Conservation (phyloP, 345 rosid genomes). For the Brassica napus region Da-Ae NC_063442.1:3691001-3691500, state of each 20-base stretch:
- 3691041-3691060: constrained; percentile 78
- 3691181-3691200: constrained; percentile 40
- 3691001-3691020: constrained; percentile 96
- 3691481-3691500: constrained; percentile 11
- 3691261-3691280: constrained; percentile 13
- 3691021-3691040: constrained; percentile 90
- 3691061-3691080: constrained; percentile 92
- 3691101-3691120: constrained; percentile 94
- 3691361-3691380: constrained; percentile 20
- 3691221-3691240: constrained; percentile 53
- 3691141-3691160: neutral
- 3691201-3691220: constrained; percentile 37
- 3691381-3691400: neutral
- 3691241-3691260: constrained; percentile 52
- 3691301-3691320: constrained; percentile 31
- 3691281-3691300: constrained; percentile 67
- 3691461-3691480: constrained; percentile 36
- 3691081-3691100: constrained; percentile 81
- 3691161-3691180: constrained; percentile 26
- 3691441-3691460: constrained; percentile 29
- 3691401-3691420: constrained; percentile 12
- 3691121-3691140: constrained; percentile 75
- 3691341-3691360: neutral
- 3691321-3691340: neutral
- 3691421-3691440: constrained; percentile 20